These are phyloP conservation scores for Aspergillus sp. DNA, from an alignment of 2,329 filamentous ascomycete species.

Conservation along the genomic window DNA sequence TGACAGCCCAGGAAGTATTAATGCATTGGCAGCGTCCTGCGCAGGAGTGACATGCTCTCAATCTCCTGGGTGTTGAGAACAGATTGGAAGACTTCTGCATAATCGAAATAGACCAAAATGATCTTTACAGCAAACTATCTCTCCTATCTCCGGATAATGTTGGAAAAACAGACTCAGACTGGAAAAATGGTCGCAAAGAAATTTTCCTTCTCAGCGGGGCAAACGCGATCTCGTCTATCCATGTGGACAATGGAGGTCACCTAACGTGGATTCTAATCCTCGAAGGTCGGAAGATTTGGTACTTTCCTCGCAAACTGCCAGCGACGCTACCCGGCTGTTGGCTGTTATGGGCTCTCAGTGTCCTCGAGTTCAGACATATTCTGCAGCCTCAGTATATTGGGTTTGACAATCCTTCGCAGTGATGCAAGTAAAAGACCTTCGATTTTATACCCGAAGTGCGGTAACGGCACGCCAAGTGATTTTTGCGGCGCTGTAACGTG, in stretches of 20 bases:
- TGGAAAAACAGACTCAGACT: not conserved
- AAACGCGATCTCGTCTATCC: not conserved
- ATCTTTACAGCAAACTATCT: not conserved
- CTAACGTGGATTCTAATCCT: constrained; percentile 9
- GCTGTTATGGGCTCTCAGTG: constrained; percentile 4
- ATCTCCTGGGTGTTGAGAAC: not conserved
- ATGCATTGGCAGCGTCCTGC: not conserved
- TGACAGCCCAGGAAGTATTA: not conserved
- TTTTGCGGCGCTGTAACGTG: constrained; percentile 4
- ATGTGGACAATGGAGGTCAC: not conserved
- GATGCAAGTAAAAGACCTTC: too few relatives aligned
- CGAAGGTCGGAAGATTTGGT: constrained; percentile 10
- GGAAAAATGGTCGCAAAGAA: not conserved
- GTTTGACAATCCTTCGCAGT: too few relatives aligned
- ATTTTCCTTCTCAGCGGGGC: not conserved
- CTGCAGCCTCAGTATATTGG: too few relatives aligned
- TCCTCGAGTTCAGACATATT: too few relatives aligned
- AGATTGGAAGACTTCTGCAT: not conserved
- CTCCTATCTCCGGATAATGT: not conserved
- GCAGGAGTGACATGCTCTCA: not conserved
- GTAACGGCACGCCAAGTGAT: not conserved
- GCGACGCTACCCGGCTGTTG: constrained; percentile 3
- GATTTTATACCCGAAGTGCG: not conserved
- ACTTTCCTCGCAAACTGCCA: constrained; percentile 5
- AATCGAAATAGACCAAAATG: not conserved